phyloP scores from a whole-genome alignment of 1,139 yeast species.

The Arxiozyma slooffiae region DNA sequence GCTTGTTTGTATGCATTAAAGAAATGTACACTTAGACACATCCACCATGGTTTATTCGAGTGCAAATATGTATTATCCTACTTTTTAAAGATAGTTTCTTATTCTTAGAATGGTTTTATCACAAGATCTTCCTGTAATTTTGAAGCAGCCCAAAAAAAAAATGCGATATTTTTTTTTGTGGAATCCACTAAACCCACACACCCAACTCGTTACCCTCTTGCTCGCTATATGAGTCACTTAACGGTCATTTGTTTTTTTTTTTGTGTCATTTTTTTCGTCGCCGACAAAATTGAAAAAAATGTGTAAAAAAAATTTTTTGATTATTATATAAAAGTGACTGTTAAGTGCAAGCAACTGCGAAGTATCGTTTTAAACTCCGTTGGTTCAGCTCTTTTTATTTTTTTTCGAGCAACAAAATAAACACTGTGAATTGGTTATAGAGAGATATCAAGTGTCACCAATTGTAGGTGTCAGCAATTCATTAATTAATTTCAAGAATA shows the following conservation, averaged over 20 bases:
- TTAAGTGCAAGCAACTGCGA: slow-evolving; percentile 19
- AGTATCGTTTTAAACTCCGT: neutral
- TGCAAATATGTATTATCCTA: too few relatives aligned
- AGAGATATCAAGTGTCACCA: too few relatives aligned
- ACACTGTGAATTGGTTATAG: neutral
- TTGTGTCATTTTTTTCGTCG: neutral
- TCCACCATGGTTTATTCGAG: too few relatives aligned
- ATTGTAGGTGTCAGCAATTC: neutral
- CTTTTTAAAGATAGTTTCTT: too few relatives aligned
- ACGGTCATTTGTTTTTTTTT: slow-evolving; percentile 7
- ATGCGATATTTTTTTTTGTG: too few relatives aligned
- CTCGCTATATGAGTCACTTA: slow-evolving; percentile 17
- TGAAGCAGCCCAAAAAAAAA: too few relatives aligned
- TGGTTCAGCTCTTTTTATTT: neutral
- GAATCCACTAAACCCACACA: neutral
- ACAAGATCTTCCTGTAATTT: too few relatives aligned
- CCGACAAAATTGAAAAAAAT: too few relatives aligned
- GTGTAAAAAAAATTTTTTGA: neutral
- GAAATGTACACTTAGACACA: too few relatives aligned
- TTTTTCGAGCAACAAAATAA: neutral
- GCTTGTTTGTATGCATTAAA: too few relatives aligned
- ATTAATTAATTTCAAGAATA: neutral
- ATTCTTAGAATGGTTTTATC: too few relatives aligned
- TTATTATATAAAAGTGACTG: slow-evolving; percentile 3
- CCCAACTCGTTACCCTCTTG: neutral